Evolutionary conservation across 2,329 filamentous ascomycete species (phyloP), one percentile per base, ranked within the genome.

Genomic region (Pyrenophora tritici-repentis): DNA sequence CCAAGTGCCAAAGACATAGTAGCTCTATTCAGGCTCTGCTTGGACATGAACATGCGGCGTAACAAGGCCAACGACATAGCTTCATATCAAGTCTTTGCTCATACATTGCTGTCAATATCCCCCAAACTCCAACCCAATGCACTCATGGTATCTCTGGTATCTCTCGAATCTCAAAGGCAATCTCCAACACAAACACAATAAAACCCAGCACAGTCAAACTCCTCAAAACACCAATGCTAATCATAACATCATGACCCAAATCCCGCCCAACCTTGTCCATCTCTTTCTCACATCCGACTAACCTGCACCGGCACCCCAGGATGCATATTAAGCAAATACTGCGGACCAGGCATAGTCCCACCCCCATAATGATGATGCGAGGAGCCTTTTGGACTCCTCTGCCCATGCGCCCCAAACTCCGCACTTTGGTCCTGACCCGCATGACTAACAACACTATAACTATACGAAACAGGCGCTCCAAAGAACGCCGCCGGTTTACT

Each of bases 321-420:
- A 62, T 73, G 70, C 70, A 73, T 73, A 55, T 73, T 73, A 42
- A 73, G 36, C 55, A 73, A 20, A 56, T 73, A 73, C 58, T 73
- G 67, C 37, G 70, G 70, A 1, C 70, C 70, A 0, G 70, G 70
- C 68, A 73, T 72, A 10, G 68, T 57, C 1, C 70, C 70, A 13
- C 68, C 67, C 0, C 69, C 69, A 57, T 62, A 70, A 13, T 46
- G 39, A n/a, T 42, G 39, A n/a, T 14, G 20, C 17, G 29, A 17
- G 7, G 29, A 17, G 7, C 43, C 31, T 17, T 37, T 32, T 17
- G 26, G 29, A 22, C 17, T 47, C 32, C 42, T 53, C 36, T 58
- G 36, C 7, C 51, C 58, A 42, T 55, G 50, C 1, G 43, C 50
- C 12, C 56, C 56, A 32, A 53, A 58, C 32, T 53, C 39, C 0